Percentiles rank a stretch among this genome's conserved stretches.
Conservation (phyloP, 225 moss, liverwort and hornwort species). For the Asterella californica region DNA sequence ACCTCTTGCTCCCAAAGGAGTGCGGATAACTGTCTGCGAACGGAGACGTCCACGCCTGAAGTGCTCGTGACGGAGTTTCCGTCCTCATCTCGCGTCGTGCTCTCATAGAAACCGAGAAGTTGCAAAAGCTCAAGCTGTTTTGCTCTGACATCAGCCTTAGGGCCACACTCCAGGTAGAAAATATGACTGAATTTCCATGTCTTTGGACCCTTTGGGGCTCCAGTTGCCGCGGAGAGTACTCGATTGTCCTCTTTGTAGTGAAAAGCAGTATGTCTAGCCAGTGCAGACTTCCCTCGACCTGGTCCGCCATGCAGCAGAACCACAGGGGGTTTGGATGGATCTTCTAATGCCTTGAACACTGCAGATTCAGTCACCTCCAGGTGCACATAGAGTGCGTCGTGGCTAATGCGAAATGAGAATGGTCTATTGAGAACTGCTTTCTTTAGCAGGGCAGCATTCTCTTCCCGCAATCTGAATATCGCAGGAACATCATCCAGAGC, state of each 20-base stretch:
- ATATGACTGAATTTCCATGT: not conserved
- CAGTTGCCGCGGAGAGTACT: not conserved
- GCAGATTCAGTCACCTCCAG: not conserved
- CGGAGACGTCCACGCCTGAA: not conserved
- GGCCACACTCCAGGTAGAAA: slow-evolving; percentile 1
- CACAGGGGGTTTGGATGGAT: not conserved
- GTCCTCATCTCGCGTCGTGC: not conserved
- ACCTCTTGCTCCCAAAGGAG: not conserved
- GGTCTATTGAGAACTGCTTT: not conserved
- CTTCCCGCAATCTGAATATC: not conserved
- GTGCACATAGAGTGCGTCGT: slow-evolving; percentile 10
- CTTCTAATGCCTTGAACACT: not conserved
- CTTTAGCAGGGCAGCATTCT: not conserved
- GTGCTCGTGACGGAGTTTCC: not conserved
- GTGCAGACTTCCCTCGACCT: slow-evolving; percentile 4
- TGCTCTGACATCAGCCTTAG: not conserved
- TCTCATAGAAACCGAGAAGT: not conserved
- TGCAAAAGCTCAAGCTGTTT: slow-evolving; percentile 4
- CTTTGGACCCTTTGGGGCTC: not conserved
- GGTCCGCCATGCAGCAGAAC: slow-evolving; percentile 16
- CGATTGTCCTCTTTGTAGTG: not conserved
- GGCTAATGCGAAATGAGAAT: not conserved
- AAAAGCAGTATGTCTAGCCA: slow-evolving; percentile 14
- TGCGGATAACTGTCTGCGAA: not conserved
- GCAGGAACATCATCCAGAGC: not conserved